Percentiles rank a stretch among this genome's conserved stretches.
Evolutionary conservation across 192 early-diverging fungal genomes (phyloP).

Genomic region (Backusella mclennaniae): DNA sequence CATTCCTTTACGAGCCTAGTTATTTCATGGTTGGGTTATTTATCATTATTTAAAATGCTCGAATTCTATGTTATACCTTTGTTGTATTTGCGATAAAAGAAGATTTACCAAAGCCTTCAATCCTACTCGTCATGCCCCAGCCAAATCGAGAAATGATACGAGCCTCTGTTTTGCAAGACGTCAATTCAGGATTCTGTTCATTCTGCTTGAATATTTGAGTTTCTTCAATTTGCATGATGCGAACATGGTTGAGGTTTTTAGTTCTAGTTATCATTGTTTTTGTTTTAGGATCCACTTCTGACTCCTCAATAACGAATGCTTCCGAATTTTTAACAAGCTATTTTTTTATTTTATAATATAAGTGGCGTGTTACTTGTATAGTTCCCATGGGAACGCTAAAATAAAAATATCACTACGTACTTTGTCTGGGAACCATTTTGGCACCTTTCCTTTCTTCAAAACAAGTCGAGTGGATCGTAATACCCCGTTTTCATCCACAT

Average conservation of each 20-base stretch:
- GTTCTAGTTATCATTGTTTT: conserved; percentile 80
- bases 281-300: conserved; percentile 75
- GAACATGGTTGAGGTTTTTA: conserved; percentile 90
- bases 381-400: conserved; percentile 6
- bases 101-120: conserved; percentile 87
- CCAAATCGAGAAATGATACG: conserved; percentile 86
- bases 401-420: conserved; percentile 31
- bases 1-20: conserved; percentile 30
- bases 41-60: not conserved
- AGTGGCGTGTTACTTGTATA: not conserved
- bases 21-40: not conserved
- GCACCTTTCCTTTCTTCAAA: conserved; percentile 84
- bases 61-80: conserved; percentile 38
- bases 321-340: conserved; percentile 81
- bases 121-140: conserved; percentile 75
- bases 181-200: conserved; percentile 54
- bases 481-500: conserved; percentile 76
- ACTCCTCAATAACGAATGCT: conserved; percentile 90
- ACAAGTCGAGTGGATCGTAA: conserved; percentile 87
- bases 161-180: conserved; percentile 78
- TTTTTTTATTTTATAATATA: not conserved
- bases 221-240: conserved; percentile 93
- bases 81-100: conserved; percentile 81
- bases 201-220: conserved; percentile 70
- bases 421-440: conserved; percentile 81